Conservation (phyloP, 495 filamentous ascomycete species). For the Penicillium flavigenum region DNA sequence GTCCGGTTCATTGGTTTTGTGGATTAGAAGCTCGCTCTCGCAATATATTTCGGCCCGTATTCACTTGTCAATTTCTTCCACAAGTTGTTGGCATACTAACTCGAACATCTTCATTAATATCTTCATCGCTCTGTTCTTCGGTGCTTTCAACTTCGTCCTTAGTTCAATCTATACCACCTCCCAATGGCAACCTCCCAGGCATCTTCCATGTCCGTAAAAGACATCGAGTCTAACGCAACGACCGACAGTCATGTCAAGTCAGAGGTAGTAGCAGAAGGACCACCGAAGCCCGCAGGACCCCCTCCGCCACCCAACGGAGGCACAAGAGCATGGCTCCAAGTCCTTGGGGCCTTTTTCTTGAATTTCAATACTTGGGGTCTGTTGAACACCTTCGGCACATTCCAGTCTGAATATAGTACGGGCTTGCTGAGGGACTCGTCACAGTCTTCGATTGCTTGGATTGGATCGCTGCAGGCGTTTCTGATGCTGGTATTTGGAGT, state of each 20-base stretch:
- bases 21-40: not conserved
- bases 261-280: not conserved
- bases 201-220: not conserved
- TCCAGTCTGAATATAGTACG: constrained; percentile 18
- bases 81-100: not conserved
- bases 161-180: not conserved
- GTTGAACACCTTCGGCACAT: constrained; percentile 39
- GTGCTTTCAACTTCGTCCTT: not conserved
- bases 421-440: constrained; percentile 8
- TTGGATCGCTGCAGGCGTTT: constrained; percentile 18
- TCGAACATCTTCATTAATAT: not conserved
- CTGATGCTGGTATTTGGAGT: constrained; percentile 15
- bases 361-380: constrained; percentile 34
- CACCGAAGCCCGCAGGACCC: constrained; percentile 1
- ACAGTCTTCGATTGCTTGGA: constrained; percentile 17
- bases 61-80: not conserved
- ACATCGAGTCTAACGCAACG: not conserved
- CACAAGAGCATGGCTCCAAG: constrained; percentile 31
- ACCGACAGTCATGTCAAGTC: not conserved
- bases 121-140: not conserved
- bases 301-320: constrained; percentile 33
- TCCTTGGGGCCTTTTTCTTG: constrained; percentile 25
- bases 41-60: not conserved
- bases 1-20: not conserved
- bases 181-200: not conserved